Percentiles rank a stretch among this genome's conserved stretches.
phyloP scores from a whole-genome alignment of 2,329 filamentous ascomycete genomes.

The Calonectria honghensis region DNA sequence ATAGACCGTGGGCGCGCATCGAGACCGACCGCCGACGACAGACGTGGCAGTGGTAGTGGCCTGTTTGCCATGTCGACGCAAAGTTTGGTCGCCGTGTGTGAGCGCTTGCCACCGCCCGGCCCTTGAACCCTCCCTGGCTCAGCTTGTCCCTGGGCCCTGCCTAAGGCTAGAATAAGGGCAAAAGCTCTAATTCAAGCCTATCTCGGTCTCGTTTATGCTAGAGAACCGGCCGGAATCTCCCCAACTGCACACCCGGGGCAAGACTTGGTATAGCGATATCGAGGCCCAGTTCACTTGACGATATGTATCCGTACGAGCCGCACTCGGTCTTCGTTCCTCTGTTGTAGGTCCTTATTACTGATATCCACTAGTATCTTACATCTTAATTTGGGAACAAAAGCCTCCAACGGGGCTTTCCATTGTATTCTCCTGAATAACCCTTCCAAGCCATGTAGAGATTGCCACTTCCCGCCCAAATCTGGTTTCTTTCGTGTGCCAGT shows the following conservation, averaged over 20 bases:
- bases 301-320: background rate
- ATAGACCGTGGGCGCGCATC: background rate
- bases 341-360: background rate
- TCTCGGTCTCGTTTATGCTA: background rate
- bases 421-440: background rate
- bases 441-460: background rate
- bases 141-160: background rate
- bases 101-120: slow-evolving; percentile 12
- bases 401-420: background rate
- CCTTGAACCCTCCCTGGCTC: background rate
- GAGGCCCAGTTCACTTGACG: background rate
- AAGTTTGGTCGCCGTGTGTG: background rate
- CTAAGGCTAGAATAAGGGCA: background rate
- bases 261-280: background rate
- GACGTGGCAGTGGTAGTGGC: background rate
- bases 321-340: background rate
- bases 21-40: background rate
- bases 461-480: background rate
- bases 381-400: background rate
- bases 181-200: no score
- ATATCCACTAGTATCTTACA: background rate
- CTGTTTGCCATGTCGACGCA: background rate
- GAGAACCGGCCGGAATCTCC: background rate
- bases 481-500: no score
- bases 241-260: background rate